Evolutionary conservation across 768 basidiomycete genomes (phyloP).

Genomic region (Xerocomus spinulosus): DNA sequence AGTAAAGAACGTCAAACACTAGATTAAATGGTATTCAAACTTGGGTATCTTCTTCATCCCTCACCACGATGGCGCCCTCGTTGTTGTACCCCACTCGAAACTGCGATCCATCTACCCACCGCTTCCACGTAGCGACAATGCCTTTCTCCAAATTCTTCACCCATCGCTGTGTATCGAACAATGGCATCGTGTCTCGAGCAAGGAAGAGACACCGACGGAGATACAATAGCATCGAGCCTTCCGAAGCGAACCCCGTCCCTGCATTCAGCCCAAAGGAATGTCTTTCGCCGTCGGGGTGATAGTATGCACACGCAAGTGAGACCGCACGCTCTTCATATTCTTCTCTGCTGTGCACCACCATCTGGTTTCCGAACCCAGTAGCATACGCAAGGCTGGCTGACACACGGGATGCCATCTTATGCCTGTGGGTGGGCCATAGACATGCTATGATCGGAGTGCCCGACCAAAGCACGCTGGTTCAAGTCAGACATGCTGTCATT

Average conservation of each 20-base stretch:
- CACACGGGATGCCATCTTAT: slow-evolving; percentile 51
- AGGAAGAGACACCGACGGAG: slow-evolving; percentile 41
- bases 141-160: slow-evolving; percentile 45
- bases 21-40: not conserved
- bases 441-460: slow-evolving; percentile 49
- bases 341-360: slow-evolving; percentile 40
- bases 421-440: slow-evolving; percentile 38
- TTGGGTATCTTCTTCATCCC: slow-evolving; percentile 23
- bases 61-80: slow-evolving; percentile 30
- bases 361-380: slow-evolving; percentile 44
- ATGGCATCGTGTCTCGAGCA: slow-evolving; percentile 37
- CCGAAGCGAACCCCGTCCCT: not conserved
- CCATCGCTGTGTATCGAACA: slow-evolving; percentile 49
- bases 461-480: slow-evolving; percentile 43
- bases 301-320: slow-evolving; percentile 32
- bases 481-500: slow-evolving; percentile 1
- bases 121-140: slow-evolving; percentile 39
- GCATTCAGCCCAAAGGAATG: not conserved
- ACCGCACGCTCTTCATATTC: slow-evolving; percentile 47
- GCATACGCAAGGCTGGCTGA: slow-evolving; percentile 45
- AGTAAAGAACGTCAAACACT: not conserved
- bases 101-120: slow-evolving; percentile 44
- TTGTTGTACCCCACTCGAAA: slow-evolving; percentile 28
- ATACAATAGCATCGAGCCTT: slow-evolving; percentile 34
- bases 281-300: slow-evolving; percentile 11